Evolutionary conservation across 2,329 filamentous ascomycete species (phyloP), one percentile per base, ranked within the genome.

Genomic region (Fusarium duplospermum): DNA sequence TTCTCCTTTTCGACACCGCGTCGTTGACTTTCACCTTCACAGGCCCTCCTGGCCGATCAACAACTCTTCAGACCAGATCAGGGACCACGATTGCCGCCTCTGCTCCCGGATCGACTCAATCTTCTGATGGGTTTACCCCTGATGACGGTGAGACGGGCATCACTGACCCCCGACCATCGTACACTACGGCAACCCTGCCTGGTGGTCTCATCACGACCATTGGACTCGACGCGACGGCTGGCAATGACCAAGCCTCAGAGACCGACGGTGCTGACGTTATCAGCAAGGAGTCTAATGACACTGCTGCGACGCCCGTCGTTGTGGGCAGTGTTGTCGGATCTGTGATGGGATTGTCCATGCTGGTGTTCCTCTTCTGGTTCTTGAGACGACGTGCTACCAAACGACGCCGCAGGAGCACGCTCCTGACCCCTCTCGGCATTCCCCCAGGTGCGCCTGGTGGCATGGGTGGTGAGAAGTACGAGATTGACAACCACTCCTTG

Each of bases 291-390:
- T 66, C 70, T 4, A 45, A 57, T 20, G 63, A 71, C 18, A 67
- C 50, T 8, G 71, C 74, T 13, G 60, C 79, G 7, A 79, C 75
- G 4, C 77, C 76, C 6, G 85, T 85, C 7, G 83, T 90, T 50
- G 87, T 87, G 1, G 88, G 86, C 11, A 86, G 88, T 42, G 85
- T 89, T 4, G 79, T 89, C 6, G 89, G 88, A 31, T 85, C 85
- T 5, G 77, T 88, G 2, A 84, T 86, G 1, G 80, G 71, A 18
- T 35, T 82, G 38, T 83, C 83, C 4, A 67, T 90, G 18, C 74
- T 89, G 24, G 84, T 81, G 0, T 83, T 90, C 45, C 70, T 89
- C 4, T 73, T 89, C 11, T 90, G 87, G 88, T 83, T 88, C 71
- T 85, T 84, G 58, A 86, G 86, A 71, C 83, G 83, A 50, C 70